Conservation (phyloP, 176 grass and related monocot species). For the Musa acuminata region DNA sequence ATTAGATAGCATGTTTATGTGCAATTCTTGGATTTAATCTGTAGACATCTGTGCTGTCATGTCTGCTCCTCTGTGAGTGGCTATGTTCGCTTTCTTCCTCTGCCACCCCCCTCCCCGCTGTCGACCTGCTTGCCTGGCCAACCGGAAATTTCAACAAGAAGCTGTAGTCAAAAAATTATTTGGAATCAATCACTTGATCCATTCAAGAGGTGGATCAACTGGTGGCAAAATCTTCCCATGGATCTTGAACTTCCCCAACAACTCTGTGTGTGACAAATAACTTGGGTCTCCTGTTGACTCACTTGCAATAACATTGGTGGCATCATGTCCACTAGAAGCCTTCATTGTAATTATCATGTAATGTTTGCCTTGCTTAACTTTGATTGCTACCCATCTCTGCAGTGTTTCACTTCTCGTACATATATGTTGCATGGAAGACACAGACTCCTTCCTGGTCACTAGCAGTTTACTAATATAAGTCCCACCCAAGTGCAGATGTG, state of each 20-base stretch:
- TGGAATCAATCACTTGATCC: too few species aligned
- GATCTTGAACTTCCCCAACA: not conserved
- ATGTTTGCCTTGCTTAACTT: not conserved
- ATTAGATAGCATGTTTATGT: too few species aligned
- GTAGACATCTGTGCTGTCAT: too few species aligned
- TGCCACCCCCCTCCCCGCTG: not conserved
- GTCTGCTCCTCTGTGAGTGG: too few species aligned
- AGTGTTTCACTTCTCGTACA: not conserved
- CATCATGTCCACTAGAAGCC: not conserved
- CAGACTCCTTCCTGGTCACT: not conserved
- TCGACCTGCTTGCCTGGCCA: not conserved
- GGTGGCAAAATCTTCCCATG: not conserved
- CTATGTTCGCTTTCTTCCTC: too few species aligned
- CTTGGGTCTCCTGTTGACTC: not conserved
- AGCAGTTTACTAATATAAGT: slow-evolving; percentile 47
- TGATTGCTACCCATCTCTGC: not conserved
- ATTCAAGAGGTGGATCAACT: not conserved
- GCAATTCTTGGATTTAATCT: too few species aligned
- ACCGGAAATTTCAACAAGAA: not conserved
- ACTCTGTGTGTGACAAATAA: too few species aligned
- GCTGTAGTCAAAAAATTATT: too few species aligned
- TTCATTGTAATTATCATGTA: not conserved
- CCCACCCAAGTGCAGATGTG: slow-evolving; percentile 73
- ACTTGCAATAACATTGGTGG: not conserved
- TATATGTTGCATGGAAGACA: not conserved